Conservation (phyloP, 2,329 filamentous ascomycete genomes). For the Aspergillus viridinutans region DNA sequence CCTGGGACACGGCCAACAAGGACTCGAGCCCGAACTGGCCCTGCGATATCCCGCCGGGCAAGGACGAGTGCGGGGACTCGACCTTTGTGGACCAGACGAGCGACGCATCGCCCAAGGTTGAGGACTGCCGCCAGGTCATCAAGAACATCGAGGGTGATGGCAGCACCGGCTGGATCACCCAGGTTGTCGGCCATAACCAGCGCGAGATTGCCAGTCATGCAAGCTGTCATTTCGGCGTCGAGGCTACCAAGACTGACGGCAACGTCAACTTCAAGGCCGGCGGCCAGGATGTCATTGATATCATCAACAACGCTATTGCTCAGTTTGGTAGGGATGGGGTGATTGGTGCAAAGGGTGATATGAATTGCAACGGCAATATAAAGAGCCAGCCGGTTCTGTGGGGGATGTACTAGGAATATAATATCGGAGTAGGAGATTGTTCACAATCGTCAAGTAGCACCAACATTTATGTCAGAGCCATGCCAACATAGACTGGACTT, state of each 20-base stretch:
- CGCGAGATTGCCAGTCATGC: conserved; percentile 1
- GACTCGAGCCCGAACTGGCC: conserved; percentile 13
- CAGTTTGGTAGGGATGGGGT: conserved; percentile 4
- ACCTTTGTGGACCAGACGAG: conserved; percentile 15
- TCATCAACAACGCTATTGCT: conserved; percentile 4
- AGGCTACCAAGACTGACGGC: conserved; percentile 4
- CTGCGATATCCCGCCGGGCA: conserved; percentile 9
- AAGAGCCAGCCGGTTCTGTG: conserved; percentile 11
- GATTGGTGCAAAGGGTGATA: conserved; percentile 13
- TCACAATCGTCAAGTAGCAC: no score
- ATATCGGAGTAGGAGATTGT: no score
- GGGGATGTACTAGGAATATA: conserved; percentile 11
- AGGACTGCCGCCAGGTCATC: conserved; percentile 13
- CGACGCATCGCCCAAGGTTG: conserved; percentile 19
- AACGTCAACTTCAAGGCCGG: conserved; percentile 8
- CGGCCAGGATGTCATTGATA: conserved; percentile 12
- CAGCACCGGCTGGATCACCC: conserved; percentile 1
- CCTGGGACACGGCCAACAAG: conserved; percentile 26
- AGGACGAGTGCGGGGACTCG: conserved; percentile 1
- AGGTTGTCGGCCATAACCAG: conserved; percentile 6
- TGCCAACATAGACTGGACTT: no score
- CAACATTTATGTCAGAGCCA: no score
- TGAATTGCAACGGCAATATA: conserved; percentile 15
- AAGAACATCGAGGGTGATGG: conserved; percentile 13
- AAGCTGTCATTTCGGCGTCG: conserved; percentile 7